A percentile compares a stretch with the other conserved stretches of the same genome.
Conservation (phyloP, 2,329 filamentous ascomycete genomes). For the Salinomyces thailandicus region DNA sequence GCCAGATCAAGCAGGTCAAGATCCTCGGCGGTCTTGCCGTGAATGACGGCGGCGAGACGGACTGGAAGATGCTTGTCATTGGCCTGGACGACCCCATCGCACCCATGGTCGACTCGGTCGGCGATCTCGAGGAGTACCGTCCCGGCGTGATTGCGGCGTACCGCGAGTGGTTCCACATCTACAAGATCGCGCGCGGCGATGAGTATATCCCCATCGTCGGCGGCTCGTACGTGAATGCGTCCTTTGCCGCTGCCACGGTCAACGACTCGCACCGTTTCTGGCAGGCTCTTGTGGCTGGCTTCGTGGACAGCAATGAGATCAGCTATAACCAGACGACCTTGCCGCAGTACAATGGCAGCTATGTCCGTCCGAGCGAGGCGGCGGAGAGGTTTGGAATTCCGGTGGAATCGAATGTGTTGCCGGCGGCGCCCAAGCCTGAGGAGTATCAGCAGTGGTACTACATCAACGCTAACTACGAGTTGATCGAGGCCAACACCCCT, state of each 20-base stretch:
- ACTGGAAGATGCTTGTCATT: background rate
- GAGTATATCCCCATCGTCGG: conserved; percentile 29
- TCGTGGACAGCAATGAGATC: conserved; percentile 29
- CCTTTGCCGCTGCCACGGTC: conserved; percentile 25
- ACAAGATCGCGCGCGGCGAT: conserved; percentile 32
- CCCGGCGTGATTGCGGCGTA: conserved; percentile 28
- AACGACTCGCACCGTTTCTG: conserved; percentile 32
- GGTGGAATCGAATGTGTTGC: conserved; percentile 1
- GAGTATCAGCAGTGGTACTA: conserved; percentile 7
- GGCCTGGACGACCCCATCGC: conserved; percentile 33
- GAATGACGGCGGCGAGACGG: conserved; percentile 22
- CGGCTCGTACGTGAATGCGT: conserved; percentile 28
- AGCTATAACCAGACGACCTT: conserved; percentile 32
- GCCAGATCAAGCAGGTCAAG: conserved; percentile 35
- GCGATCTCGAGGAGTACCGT: conserved; percentile 32
- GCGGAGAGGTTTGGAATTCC: conserved; percentile 5
- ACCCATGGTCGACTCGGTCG: conserved; percentile 23
- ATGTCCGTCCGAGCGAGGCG: conserved; percentile 4
- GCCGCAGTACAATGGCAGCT: conserved; percentile 3
- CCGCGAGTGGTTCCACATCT: conserved; percentile 34
- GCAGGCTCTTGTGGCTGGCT: conserved; percentile 31
- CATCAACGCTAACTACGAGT: conserved; percentile 2
- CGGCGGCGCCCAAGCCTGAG: conserved; percentile 4
- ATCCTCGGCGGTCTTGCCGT: conserved; percentile 33
- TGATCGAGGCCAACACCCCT: conserved; percentile 9